Evolutionary conservation across 805 yeast species (phyloP).

Genomic region (Cyberlindnera mississippiensis): DNA sequence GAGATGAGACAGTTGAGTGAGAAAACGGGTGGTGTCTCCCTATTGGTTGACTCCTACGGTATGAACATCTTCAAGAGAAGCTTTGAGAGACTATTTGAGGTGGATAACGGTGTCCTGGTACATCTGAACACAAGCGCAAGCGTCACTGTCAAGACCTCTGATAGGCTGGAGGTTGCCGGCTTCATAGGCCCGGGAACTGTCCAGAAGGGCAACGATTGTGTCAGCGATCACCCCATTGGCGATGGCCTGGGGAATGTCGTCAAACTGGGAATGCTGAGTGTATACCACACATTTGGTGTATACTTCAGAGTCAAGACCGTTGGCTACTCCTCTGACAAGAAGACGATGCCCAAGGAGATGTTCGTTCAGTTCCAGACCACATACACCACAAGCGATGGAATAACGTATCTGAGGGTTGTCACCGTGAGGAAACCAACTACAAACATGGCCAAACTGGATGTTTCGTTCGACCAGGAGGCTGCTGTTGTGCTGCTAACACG

Average conservation of each 20-base stretch:
- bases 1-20: slow-evolving; percentile 84
- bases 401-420: slow-evolving; percentile 79
- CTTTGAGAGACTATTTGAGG: slow-evolving; percentile 73
- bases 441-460: slow-evolving; percentile 31
- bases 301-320: slow-evolving; percentile 71
- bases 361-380: slow-evolving; percentile 79
- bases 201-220: slow-evolving; percentile 49
- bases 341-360: slow-evolving; percentile 31
- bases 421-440: slow-evolving; percentile 63
- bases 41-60: slow-evolving; percentile 85
- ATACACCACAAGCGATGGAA: slow-evolving; percentile 87
- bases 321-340: slow-evolving; percentile 28
- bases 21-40: slow-evolving; percentile 80
- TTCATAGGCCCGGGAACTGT: slow-evolving; percentile 63
- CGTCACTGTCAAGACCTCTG: slow-evolving; percentile 44
- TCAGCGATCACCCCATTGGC: slow-evolving; percentile 88
- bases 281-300: slow-evolving; percentile 79
- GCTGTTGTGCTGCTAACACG: slow-evolving; percentile 89
- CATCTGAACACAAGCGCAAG: slow-evolving; percentile 17
- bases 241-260: slow-evolving; percentile 69
- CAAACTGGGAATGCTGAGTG: slow-evolving; percentile 77
- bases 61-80: slow-evolving; percentile 92
- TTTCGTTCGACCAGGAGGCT: slow-evolving; percentile 85
- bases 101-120: slow-evolving; percentile 75
- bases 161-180: slow-evolving; percentile 81